Percentiles rank a stretch among this genome's conserved stretches.
phyloP scores from a whole-genome alignment of 257 asterid genomes.

The Ilex asprella region DNA sequence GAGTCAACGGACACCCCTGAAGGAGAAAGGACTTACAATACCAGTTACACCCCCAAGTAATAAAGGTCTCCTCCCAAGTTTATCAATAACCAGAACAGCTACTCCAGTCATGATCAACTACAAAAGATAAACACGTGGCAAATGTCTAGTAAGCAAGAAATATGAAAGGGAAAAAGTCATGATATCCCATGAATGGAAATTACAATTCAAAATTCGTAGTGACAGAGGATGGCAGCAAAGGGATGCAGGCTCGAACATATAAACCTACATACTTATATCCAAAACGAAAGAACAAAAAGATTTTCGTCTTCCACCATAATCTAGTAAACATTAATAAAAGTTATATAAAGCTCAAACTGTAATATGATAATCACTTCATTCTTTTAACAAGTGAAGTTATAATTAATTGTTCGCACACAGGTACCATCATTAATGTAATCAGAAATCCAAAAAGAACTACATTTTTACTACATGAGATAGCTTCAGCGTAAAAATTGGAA shows the following conservation, averaged over 20 bases:
- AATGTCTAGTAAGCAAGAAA: slow-evolving; percentile 4
- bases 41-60: slow-evolving; percentile 98
- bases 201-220: not conserved
- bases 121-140: slow-evolving; percentile 9
- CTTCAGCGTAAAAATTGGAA: too few relatives aligned
- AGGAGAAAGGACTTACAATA: slow-evolving; percentile 50
- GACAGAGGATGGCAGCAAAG: not conserved
- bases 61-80: slow-evolving; percentile 90
- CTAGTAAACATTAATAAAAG: too few relatives aligned
- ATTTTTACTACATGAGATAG: too few relatives aligned
- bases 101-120: slow-evolving; percentile 90
- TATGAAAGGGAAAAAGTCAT: not conserved
- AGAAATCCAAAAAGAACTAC: too few relatives aligned
- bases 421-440: too few relatives aligned
- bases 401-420: too few relatives aligned
- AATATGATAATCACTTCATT: too few relatives aligned
- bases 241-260: not conserved
- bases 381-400: too few relatives aligned
- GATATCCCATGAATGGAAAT: not conserved
- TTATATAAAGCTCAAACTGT: too few relatives aligned
- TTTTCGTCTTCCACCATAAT: not conserved
- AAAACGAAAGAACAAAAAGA: not conserved
- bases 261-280: not conserved
- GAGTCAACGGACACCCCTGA: not conserved
- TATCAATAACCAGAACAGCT: slow-evolving; percentile 73